Base-by-base conservation (phyloP, 1,139 yeast genomes). In the Pneumocystis jirovecii region DNA sequence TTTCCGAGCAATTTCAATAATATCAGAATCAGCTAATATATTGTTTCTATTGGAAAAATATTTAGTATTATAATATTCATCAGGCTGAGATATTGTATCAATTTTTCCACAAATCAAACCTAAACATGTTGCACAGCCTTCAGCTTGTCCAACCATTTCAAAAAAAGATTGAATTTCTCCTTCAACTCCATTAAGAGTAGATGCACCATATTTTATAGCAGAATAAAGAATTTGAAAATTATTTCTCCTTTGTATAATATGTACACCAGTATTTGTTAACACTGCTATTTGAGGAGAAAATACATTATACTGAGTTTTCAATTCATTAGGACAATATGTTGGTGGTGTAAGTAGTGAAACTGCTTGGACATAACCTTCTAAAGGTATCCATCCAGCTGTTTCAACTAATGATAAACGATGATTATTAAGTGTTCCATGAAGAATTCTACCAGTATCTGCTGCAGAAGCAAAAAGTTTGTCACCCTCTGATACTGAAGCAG, bases 91-190 rank as follows among this genome's bases (percentile, higher is more conserved):
- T 6, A 66, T 63, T 35, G 71, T 83, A 65, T 88, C 84, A 1
- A 64, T 39, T 10, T 61, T 50, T 25, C 68, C 66, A 70, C 96
- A 87, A 0, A 96, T 87, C 66, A 89, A 83, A 70, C 87, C 87
- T 66, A 93, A 79, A 19, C 96, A 87, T 7, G 93, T 85, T 0
- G 96, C 86, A 72, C 97, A 91, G 1, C 96, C 85, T 75, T 93
- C 97, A 31, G 83, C 78, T 34, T 83, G 76, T 29, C 89, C 89
- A 70, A 84, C 85, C 63, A 82, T 79, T 44, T 77, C 75, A 8
- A 81, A 79, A 70, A 84, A 83, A 40, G 82, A 78, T 44, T 79
- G 68, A 71, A 67, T 61, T 56, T 67, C 69, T 5, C 62, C 67
- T 25, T 67, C 68, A 60, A 65, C 40, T 6, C 68, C 68, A 12